Evolutionary conservation across 1,284 basidiomycete species (phyloP).

Genomic region (Rhodofomes roseus): DNA sequence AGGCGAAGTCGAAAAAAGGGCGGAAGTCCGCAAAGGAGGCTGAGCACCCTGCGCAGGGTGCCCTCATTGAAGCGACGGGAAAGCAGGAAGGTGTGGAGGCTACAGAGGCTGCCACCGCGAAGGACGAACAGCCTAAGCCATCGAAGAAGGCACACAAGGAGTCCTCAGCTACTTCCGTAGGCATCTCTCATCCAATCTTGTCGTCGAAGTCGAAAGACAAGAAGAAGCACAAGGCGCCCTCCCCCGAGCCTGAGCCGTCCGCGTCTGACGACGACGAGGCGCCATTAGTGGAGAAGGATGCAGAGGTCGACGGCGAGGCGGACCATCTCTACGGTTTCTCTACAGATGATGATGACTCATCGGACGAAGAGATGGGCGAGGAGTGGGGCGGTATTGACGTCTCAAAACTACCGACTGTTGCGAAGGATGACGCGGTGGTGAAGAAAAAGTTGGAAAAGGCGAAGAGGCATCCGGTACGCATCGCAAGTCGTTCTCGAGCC

Average conservation of each 20-base stretch:
- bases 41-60: neutral
- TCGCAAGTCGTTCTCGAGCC: neutral
- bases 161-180: neutral
- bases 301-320: conserved; percentile 31
- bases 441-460: conserved; percentile 82
- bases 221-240: conserved; percentile 2
- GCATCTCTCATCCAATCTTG: neutral
- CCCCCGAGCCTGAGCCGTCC: conserved; percentile 7
- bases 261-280: conserved; percentile 11
- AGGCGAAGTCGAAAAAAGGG: neutral
- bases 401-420: conserved; percentile 71
- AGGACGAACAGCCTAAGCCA: conserved; percentile 9
- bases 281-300: conserved; percentile 13
- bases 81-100: neutral
- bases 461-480: conserved; percentile 70
- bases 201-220: conserved; percentile 2
- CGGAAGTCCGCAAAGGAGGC: neutral
- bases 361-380: conserved; percentile 65
- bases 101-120: conserved; percentile 3
- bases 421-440: conserved; percentile 81
- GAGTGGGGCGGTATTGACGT: conserved; percentile 58
- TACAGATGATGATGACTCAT: conserved; percentile 77
- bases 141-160: conserved; percentile 1
- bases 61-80: neutral
- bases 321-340: conserved; percentile 69